Evolutionary conservation across 306 rosid genomes (phyloP).

Genomic region (Senna tora): DNA sequence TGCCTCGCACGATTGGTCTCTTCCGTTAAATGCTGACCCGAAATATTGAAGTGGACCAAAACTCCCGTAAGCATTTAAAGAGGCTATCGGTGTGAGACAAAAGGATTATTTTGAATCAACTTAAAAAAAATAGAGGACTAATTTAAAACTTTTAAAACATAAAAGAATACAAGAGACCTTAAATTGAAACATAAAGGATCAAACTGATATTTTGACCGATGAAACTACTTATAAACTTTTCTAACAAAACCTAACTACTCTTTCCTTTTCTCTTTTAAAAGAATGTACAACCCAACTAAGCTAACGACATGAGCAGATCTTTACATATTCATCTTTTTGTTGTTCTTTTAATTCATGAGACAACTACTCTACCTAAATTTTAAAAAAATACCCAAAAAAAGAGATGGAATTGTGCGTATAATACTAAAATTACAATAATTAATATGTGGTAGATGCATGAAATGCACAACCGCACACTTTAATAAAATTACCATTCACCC

Average conservation of each 20-base stretch:
- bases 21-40: too few species aligned
- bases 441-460: constrained; percentile 35
- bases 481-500: constrained; percentile 27
- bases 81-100: too few species aligned
- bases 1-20: too few species aligned
- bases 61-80: too few species aligned
- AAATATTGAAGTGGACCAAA: too few species aligned
- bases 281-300: constrained; percentile 37
- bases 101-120: too few species aligned
- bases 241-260: constrained; percentile 10
- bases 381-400: constrained; percentile 33
- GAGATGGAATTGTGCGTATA: constrained; percentile 39
- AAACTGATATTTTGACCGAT: too few species aligned
- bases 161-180: too few species aligned
- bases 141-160: too few species aligned
- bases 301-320: background rate
- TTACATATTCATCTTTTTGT: constrained; percentile 2
- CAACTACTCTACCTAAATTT: constrained; percentile 46
- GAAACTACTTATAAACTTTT: background rate
- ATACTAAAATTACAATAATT: constrained; percentile 33
- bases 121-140: too few species aligned
- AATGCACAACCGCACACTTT: constrained; percentile 35
- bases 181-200: too few species aligned
- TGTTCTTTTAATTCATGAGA: constrained; percentile 35
- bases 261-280: background rate